A percentile compares a stretch with the other conserved stretches of the same genome.
Conservation (phyloP, 139 green algal species). For the Chlamydomonas eustigma region DNA sequence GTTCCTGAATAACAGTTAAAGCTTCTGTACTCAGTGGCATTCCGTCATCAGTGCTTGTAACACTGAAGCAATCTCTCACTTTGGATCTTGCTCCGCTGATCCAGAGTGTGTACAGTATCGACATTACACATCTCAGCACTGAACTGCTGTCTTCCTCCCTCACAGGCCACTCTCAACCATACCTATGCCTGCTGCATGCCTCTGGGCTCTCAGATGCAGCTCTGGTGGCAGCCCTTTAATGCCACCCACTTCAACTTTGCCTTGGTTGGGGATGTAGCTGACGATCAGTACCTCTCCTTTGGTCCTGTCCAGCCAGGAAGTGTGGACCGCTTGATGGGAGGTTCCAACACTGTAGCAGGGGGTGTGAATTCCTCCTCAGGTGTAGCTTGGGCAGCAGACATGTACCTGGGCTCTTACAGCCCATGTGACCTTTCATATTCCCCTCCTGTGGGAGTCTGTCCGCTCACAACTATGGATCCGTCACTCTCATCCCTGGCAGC, state of each 20-base stretch:
- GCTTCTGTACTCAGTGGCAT: too few relatives aligned
- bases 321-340: neutral
- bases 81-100: too few relatives aligned
- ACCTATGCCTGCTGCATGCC: neutral
- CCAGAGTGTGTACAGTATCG: too few relatives aligned
- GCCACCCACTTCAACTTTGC: neutral
- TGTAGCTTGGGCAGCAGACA: neutral
- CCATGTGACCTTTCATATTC: neutral
- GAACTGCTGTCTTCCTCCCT: neutral
- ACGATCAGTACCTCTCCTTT: neutral
- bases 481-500: too few relatives aligned
- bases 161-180: neutral
- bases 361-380: neutral
- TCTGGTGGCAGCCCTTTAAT: neutral
- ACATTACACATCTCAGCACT: too few relatives aligned
- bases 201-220: neutral
- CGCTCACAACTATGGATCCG: neutral
- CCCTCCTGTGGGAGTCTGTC: neutral
- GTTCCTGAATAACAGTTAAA: too few relatives aligned
- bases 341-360: neutral
- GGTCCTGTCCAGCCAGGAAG: neutral
- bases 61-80: too few relatives aligned
- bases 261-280: neutral
- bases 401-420: neutral
- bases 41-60: too few relatives aligned